Conservation (phyloP, 2,329 filamentous ascomycete species). For the Pestalotiopsis sp. region DNA sequence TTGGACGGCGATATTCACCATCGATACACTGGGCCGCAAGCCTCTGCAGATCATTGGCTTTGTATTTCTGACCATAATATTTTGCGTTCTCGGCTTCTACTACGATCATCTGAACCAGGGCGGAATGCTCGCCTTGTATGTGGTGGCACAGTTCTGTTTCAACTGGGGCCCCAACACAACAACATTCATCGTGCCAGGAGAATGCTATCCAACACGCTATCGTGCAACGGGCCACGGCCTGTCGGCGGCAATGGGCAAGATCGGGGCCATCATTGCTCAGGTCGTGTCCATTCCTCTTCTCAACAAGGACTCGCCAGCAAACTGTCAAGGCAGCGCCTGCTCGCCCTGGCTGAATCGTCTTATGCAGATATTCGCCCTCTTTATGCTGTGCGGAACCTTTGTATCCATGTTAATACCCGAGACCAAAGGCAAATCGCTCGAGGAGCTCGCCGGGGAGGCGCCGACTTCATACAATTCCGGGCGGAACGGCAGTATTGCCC, state of each 20-base stretch:
- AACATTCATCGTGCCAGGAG: conserved; percentile 66
- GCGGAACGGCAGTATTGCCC: conserved; percentile 51
- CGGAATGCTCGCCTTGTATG: conserved; percentile 62
- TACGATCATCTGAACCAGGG: conserved; percentile 50
- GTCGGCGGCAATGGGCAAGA: conserved; percentile 67
- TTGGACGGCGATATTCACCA: conserved; percentile 73
- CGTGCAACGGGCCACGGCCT: conserved; percentile 65
- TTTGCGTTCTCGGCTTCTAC: conserved; percentile 64
- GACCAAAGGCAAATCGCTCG: conserved; percentile 74
- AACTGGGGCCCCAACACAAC: conserved; percentile 69
- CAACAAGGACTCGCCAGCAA: conserved; percentile 53
- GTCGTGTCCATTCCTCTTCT: conserved; percentile 66
- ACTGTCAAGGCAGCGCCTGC: conserved; percentile 51
- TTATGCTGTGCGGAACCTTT: conserved; percentile 75
- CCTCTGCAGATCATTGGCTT: conserved; percentile 72
- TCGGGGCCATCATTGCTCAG: conserved; percentile 70
- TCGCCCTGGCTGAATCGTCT: conserved; percentile 70
- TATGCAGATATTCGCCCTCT: conserved; percentile 77
- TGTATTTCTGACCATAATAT: conserved; percentile 61
- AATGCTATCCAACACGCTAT: conserved; percentile 67
- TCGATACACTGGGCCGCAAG: conserved; percentile 78
- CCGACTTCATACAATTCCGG: conserved; percentile 60
- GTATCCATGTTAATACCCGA: conserved; percentile 76
- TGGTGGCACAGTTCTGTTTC: conserved; percentile 68
- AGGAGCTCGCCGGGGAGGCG: conserved; percentile 69